Percentiles rank a stretch among this genome's conserved stretches.
Conservation (phyloP, 108 stramenopile species). For the Aurantiochytrium sp. region DNA sequence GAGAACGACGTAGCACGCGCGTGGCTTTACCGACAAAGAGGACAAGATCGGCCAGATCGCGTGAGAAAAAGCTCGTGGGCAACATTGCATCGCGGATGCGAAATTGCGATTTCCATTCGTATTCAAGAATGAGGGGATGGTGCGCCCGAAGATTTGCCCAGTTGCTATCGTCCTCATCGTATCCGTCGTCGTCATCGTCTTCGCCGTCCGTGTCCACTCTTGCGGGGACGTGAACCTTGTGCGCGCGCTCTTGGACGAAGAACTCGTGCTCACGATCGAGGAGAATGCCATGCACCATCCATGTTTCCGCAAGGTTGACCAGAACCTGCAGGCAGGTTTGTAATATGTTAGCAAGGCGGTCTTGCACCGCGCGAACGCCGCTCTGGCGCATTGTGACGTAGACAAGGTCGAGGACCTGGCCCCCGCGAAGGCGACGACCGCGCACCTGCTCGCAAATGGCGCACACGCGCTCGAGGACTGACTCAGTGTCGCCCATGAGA, state of each 20-base stretch:
- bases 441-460: not conserved
- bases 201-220: not conserved
- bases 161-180: not conserved
- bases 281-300: not conserved
- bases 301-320: not conserved
- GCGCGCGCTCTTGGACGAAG: not conserved
- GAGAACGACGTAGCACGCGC: not conserved
- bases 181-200: not conserved
- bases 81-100: not conserved
- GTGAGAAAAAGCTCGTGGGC: not conserved
- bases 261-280: not conserved
- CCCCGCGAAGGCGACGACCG: not conserved
- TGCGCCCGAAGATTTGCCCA: not conserved
- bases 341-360: not conserved
- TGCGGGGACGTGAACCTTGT: not conserved
- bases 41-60: not conserved
- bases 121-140: not conserved
- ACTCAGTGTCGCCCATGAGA: not conserved
- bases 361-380: not conserved
- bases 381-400: not conserved
- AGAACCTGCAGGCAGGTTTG: not conserved
- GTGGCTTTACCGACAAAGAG: not conserved
- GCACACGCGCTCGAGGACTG: not conserved
- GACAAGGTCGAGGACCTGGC: not conserved
- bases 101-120: conserved; percentile 7